Conservation (phyloP, 768 basidiomycete genomes). For the Pholiota molesta region DNA sequence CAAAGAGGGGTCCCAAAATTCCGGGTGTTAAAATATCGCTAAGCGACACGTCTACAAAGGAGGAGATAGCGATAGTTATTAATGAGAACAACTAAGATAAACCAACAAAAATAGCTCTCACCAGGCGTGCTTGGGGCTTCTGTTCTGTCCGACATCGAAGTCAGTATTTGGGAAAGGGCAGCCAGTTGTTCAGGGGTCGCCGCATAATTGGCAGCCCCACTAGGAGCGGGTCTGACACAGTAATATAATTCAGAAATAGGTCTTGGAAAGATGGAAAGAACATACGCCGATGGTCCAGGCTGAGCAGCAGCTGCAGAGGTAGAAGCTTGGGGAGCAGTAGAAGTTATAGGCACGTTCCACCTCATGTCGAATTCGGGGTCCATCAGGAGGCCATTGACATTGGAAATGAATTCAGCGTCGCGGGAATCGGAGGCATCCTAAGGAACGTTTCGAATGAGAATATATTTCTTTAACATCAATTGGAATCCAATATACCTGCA, state of each 20-base stretch:
- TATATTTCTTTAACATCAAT: neutral
- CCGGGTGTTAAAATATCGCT: conserved; percentile 76
- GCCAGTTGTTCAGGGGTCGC: conserved; percentile 70
- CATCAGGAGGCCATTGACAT: conserved; percentile 70
- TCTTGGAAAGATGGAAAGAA: conserved; percentile 7
- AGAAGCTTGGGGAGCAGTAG: conserved; percentile 44
- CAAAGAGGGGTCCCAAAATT: conserved; percentile 73
- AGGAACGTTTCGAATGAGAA: neutral
- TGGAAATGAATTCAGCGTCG: conserved; percentile 73
- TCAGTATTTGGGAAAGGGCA: conserved; percentile 57
- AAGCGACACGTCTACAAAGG: conserved; percentile 58
- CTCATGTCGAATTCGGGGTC: conserved; percentile 64
- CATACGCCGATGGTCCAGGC: conserved; percentile 35
- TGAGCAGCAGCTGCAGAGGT: conserved; percentile 38
- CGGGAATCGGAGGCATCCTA: conserved; percentile 70
- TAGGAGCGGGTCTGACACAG: conserved; percentile 19
- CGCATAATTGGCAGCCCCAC: conserved; percentile 32
- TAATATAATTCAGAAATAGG: neutral
- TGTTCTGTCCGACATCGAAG: conserved; percentile 41
- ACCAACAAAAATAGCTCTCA: conserved; percentile 15
- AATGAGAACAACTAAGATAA: neutral
- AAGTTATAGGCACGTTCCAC: conserved; percentile 48
- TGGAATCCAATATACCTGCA: conserved; percentile 63
- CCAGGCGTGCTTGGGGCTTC: conserved; percentile 35
- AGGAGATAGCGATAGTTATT: neutral